phyloP scores from a whole-genome alignment of 225 moss, liverwort and hornwort genomes.

The Marchantia paleacea region DNA sequence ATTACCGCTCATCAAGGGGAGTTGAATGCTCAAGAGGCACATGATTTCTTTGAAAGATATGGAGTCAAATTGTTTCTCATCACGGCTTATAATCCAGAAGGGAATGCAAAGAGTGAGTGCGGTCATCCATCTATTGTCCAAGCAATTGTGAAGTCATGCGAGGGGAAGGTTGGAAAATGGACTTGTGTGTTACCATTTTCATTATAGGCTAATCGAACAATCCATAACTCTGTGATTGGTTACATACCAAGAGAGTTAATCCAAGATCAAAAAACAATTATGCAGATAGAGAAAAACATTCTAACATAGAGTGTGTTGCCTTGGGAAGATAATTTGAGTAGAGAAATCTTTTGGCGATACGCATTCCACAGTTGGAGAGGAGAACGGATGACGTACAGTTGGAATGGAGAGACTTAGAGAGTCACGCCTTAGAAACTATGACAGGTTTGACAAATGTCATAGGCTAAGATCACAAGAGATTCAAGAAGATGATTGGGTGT shows the following conservation, averaged over 20 bases:
- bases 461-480: too few relatives aligned
- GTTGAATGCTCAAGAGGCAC: too few relatives aligned
- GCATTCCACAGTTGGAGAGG: neutral
- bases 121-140: neutral
- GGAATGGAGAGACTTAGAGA: too few relatives aligned
- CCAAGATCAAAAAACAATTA: neutral
- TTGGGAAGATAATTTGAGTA: neutral
- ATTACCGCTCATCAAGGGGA: too few relatives aligned
- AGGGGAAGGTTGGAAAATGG: neutral
- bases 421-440: too few relatives aligned
- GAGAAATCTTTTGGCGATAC: neutral
- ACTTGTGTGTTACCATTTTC: neutral
- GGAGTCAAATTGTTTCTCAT: too few relatives aligned
- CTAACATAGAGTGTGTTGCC: neutral
- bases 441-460: too few relatives aligned
- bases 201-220: neutral
- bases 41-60: too few relatives aligned
- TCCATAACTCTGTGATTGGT: neutral
- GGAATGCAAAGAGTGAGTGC: too few relatives aligned
- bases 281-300: neutral
- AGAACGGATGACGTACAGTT: neutral
- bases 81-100: too few relatives aligned
- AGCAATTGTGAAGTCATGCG: neutral
- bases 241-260: neutral
- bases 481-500: too few relatives aligned